These are phyloP conservation scores for Posidonia australis DNA, from an alignment of 106 monocot genomes.

Conservation along the genomic window DNA sequence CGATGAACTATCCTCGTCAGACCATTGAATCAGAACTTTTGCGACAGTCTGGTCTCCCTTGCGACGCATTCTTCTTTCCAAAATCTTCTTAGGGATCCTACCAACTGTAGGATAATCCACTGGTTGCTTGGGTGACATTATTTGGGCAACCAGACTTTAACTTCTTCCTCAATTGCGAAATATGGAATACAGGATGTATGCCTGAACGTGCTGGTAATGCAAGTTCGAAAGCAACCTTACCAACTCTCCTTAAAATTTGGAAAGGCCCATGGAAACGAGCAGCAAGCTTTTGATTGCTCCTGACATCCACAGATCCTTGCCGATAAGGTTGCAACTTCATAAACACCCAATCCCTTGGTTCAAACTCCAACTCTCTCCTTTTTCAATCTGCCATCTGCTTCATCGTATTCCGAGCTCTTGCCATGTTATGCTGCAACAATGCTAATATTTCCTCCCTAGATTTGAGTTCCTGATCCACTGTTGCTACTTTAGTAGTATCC, in stretches of 20 bases:
- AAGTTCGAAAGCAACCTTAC: slow-evolving; percentile 4
- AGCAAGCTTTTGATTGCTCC: background rate
- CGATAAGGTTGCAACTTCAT: too few relatives aligned
- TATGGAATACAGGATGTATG: slow-evolving; percentile 9
- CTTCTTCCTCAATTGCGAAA: background rate
- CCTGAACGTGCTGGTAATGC: background rate
- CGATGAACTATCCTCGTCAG: too few relatives aligned
- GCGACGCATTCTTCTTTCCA: background rate
- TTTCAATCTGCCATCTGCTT: background rate
- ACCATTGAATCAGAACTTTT: too few relatives aligned
- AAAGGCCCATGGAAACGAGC: slow-evolving; percentile 3
- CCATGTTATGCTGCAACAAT: background rate
- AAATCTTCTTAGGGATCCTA: fast-evolving
- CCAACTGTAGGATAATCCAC: background rate
- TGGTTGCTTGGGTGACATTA: background rate
- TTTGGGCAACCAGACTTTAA: fast-evolving
- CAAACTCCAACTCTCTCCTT: too few relatives aligned
- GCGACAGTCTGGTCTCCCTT: background rate
- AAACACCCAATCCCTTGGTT: too few relatives aligned
- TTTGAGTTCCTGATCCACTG: background rate
- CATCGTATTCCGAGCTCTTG: background rate
- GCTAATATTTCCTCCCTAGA: background rate
- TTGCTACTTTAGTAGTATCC: background rate
- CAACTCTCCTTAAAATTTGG: background rate
- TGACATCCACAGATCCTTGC: background rate